Evolutionary conservation across 2,329 filamentous ascomycete genomes (phyloP).

Genomic region (Ascocoryne sarcoides): DNA sequence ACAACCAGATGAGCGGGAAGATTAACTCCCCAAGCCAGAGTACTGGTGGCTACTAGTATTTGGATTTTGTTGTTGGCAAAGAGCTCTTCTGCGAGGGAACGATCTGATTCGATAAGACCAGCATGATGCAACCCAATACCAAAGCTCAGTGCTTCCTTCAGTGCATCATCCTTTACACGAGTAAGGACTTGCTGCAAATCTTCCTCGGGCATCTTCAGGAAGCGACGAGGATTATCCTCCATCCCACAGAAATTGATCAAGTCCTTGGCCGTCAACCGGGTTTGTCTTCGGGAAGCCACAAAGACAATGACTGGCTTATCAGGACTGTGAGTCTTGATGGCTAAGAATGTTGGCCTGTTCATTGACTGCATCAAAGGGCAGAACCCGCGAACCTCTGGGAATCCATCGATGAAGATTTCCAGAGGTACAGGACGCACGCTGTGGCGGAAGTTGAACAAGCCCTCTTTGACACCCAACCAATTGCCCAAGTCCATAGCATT

Average conservation of each 20-base stretch:
- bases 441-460: constrained; percentile 93
- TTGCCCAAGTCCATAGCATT: constrained; percentile 91
- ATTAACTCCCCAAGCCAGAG: constrained; percentile 96
- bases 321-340: constrained; percentile 93
- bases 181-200: constrained; percentile 82
- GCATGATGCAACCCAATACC: constrained; percentile 97
- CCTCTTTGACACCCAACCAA: constrained; percentile 95
- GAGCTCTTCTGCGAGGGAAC: constrained; percentile 84
- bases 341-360: constrained; percentile 94
- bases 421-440: constrained; percentile 93
- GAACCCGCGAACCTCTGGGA: constrained; percentile 89
- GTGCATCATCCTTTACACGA: constrained; percentile 83
- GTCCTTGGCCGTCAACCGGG: constrained; percentile 88
- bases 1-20: constrained; percentile 93
- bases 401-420: constrained; percentile 95
- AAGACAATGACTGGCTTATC: constrained; percentile 98
- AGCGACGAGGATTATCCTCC: constrained; percentile 93
- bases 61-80: constrained; percentile 98
- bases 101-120: constrained; percentile 88
- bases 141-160: constrained; percentile 92
- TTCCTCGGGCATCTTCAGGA: constrained; percentile 90
- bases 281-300: constrained; percentile 90
- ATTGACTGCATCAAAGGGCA: constrained; percentile 98
- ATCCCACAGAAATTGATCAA: constrained; percentile 96
- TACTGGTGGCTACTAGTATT: constrained; percentile 90